A percentile compares a stretch with the other conserved stretches of the same genome.
These are phyloP conservation scores for Phytophthora fragariaefolia DNA, from an alignment of 352 stramenopile genomes.

Conservation along the genomic window DNA sequence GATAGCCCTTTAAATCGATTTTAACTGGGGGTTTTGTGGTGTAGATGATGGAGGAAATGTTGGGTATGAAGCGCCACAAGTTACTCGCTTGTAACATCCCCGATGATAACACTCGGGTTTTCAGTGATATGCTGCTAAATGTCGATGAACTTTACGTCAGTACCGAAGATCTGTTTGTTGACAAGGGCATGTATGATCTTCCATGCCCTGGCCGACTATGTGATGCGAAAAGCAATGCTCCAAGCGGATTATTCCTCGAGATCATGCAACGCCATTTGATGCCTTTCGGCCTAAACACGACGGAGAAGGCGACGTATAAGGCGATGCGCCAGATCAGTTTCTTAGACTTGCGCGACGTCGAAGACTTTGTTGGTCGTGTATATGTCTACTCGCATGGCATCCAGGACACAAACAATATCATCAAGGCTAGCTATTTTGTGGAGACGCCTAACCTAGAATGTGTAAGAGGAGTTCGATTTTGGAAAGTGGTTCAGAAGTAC, in stretches of 20 bases:
- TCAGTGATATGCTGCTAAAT: conserved; percentile 25
- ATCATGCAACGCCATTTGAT: conserved; percentile 21
- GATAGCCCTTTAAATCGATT: neutral
- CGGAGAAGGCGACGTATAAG: conserved; percentile 4
- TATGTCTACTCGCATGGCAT: conserved; percentile 12
- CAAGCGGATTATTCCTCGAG: conserved; percentile 30
- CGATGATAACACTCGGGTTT: conserved; percentile 8
- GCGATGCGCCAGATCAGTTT: conserved; percentile 2
- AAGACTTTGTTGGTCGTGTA: too few species aligned
- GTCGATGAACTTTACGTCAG: conserved; percentile 19
- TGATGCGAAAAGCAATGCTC: conserved; percentile 12
- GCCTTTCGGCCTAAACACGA: conserved; percentile 22
- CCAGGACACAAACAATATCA: conserved; percentile 8
- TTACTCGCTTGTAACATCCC: neutral
- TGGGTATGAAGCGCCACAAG: conserved; percentile 17
- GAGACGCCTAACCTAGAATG: neutral
- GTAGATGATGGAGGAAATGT: conserved; percentile 21
- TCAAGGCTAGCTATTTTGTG: conserved; percentile 9
- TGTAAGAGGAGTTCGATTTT: conserved; percentile 5
- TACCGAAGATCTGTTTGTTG: conserved; percentile 18
- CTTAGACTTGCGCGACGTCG: conserved; percentile 6
- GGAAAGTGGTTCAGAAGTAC: conserved; percentile 22
- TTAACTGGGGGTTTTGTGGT: neutral
- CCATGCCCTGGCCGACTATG: conserved; percentile 30
- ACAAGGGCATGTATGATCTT: conserved; percentile 9